phyloP scores from a whole-genome alignment of 2,329 filamentous ascomycete species.

The Phyllosticta ampelicida region DNA sequence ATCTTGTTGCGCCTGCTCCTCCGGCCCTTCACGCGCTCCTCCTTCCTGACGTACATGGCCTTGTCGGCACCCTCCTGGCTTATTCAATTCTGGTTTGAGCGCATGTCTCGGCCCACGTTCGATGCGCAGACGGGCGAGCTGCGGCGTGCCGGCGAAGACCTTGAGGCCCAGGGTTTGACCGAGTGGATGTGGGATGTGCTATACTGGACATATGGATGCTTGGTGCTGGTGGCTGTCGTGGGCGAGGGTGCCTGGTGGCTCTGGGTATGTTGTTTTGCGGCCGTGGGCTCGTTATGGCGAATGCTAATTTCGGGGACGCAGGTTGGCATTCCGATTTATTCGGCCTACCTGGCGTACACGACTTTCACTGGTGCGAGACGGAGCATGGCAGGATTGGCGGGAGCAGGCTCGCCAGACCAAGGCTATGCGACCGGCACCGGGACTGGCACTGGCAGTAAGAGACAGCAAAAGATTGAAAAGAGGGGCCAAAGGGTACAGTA shows the following conservation, averaged over 20 bases:
- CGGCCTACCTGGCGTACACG: conserved; percentile 33
- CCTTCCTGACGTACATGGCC: conserved; percentile 55
- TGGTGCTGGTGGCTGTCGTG: conserved; percentile 60
- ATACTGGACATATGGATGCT: conserved; percentile 83
- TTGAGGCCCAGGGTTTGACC: conserved; percentile 76
- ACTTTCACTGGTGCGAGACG: conserved; percentile 36
- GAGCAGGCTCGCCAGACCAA: conserved; percentile 22
- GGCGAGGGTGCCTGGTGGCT: conserved; percentile 72
- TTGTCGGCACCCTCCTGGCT: conserved; percentile 64
- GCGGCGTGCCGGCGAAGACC: conserved; percentile 71
- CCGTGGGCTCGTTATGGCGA: background rate
- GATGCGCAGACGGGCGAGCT: conserved; percentile 48
- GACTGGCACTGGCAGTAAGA: conserved; percentile 36
- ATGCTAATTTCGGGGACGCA: conserved; percentile 9
- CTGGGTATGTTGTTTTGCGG: conserved; percentile 32
- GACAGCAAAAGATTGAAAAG: conserved; percentile 43
- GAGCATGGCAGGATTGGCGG: conserved; percentile 32
- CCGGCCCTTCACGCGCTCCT: conserved; percentile 44
- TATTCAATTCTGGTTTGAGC: conserved; percentile 80
- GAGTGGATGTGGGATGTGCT: conserved; percentile 98
- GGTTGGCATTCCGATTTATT: conserved; percentile 36
- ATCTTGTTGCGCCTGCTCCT: conserved; percentile 57
- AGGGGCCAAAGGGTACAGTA: conserved; percentile 39
- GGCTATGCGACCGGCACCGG: conserved; percentile 11
- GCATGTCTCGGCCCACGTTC: conserved; percentile 67